phyloP scores from a whole-genome alignment of 2,329 filamentous ascomycete genomes.

The Dichotomopilus funicola region DNA sequence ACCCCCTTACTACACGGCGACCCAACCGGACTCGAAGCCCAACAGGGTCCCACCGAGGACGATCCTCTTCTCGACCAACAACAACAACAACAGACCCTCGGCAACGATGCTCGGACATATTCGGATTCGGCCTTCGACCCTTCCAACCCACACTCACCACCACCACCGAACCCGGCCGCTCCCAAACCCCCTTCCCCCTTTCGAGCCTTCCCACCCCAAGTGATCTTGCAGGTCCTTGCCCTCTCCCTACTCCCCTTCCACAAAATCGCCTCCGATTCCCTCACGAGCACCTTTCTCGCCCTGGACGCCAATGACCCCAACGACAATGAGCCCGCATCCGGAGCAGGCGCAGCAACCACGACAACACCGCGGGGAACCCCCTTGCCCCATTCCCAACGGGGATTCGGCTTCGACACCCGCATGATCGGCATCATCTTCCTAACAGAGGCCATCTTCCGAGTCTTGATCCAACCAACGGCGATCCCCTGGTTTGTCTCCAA shows the following conservation, averaged over 20 bases:
- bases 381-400: neutral
- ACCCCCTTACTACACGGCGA: neutral
- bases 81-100: neutral
- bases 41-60: neutral
- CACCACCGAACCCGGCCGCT: too few relatives aligned
- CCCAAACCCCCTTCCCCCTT: too few relatives aligned
- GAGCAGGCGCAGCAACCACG: neutral
- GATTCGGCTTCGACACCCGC: slow-evolving; percentile 8
- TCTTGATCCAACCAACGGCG: neutral
- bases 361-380: neutral
- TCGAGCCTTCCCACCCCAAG: slow-evolving; percentile 2
- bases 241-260: slow-evolving; percentile 13
- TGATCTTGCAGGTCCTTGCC: slow-evolving; percentile 9
- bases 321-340: neutral
- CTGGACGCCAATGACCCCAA: neutral
- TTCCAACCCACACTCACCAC: too few relatives aligned
- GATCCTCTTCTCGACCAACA: neutral
- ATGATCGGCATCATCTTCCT: slow-evolving; percentile 10
- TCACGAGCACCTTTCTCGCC: slow-evolving; percentile 8
- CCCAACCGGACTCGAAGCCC: neutral
- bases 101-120: neutral
- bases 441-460: slow-evolving; percentile 7
- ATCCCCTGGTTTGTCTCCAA: slow-evolving; percentile 8
- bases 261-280: slow-evolving; percentile 5
- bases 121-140: neutral